These are phyloP conservation scores for Zopfia rhizophila DNA, from an alignment of 2,329 filamentous ascomycete genomes.

Conservation along the genomic window DNA sequence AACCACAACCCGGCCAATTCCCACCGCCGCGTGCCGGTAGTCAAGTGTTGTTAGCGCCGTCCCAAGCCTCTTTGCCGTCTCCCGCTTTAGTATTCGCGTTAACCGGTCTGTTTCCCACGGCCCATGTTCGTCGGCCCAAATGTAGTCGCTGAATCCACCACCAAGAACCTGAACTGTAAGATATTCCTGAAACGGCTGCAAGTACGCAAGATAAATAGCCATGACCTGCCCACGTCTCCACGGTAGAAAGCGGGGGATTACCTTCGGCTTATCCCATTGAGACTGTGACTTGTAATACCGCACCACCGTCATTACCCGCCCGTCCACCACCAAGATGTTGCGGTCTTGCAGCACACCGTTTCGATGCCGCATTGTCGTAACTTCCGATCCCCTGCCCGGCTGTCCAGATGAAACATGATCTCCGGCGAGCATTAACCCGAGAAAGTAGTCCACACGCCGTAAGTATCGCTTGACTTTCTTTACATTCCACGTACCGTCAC, in stretches of 20 bases:
- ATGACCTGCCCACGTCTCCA: constrained; percentile 31
- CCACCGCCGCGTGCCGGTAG: constrained; percentile 27
- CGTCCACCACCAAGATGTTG: constrained; percentile 31
- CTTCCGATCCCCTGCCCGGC: constrained; percentile 23
- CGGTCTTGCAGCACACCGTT: constrained; percentile 29
- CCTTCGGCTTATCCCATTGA: constrained; percentile 35
- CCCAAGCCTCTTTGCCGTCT: constrained; percentile 26
- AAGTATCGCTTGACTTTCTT: neutral
- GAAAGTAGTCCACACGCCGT: neutral
- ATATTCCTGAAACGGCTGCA: constrained; percentile 31
- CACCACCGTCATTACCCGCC: constrained; percentile 27
- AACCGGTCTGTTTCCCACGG: constrained; percentile 23
- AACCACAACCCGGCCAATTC: constrained; percentile 22
- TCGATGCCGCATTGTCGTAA: constrained; percentile 22
- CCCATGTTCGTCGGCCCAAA: constrained; percentile 14
- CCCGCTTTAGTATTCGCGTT: constrained; percentile 22
- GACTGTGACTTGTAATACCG: constrained; percentile 36
- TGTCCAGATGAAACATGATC: neutral
- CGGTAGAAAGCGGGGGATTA: constrained; percentile 34
- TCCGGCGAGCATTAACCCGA: too few relatives aligned
- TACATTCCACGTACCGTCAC: neutral
- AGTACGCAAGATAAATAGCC: constrained; percentile 30
- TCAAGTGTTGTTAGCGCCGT: constrained; percentile 24
- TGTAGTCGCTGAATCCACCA: constrained; percentile 19
- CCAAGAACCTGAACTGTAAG: constrained; percentile 23